phyloP scores from a whole-genome alignment of 805 yeast genomes.

The Nakazawaea anatomiae region DNA sequence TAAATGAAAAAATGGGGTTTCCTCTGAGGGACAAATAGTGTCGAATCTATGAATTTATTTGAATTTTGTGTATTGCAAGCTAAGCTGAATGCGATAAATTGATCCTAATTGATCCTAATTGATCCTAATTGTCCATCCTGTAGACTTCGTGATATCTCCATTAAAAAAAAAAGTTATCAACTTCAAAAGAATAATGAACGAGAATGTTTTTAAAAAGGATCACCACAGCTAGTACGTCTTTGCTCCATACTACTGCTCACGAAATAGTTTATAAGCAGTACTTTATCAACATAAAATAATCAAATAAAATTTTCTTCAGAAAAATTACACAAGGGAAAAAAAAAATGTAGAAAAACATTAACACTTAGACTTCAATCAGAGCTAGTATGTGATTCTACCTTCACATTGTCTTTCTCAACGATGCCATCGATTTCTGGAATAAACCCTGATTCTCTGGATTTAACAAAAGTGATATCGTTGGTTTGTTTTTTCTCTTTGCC shows the following conservation, averaged over 20 bases:
- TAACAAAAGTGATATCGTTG: conserved; percentile 5
- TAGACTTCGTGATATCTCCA: too few species aligned
- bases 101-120: too few species aligned
- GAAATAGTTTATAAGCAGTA: too few species aligned
- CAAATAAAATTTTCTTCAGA: neutral
- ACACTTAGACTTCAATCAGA: neutral
- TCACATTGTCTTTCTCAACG: neutral
- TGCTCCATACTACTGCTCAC: too few species aligned
- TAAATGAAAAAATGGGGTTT: conserved; percentile 15
- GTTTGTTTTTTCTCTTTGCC: conserved; percentile 5
- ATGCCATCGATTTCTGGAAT: neutral
- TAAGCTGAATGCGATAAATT: too few species aligned
- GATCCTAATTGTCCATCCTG: too few species aligned
- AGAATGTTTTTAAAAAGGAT: too few species aligned
- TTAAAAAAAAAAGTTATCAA: too few species aligned
- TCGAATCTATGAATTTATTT: neutral
- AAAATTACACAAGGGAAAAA: neutral
- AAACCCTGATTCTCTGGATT: conserved; percentile 9
- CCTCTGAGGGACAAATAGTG: neutral
- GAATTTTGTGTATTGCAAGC: too few species aligned
- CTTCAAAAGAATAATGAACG: too few species aligned
- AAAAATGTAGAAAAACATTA: neutral
- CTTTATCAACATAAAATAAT: too few species aligned
- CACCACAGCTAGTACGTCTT: too few species aligned
- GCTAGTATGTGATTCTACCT: neutral